Evolutionary conservation across 1,139 yeast genomes (phyloP).

Genomic region (Debaryomyces robertsiae): DNA sequence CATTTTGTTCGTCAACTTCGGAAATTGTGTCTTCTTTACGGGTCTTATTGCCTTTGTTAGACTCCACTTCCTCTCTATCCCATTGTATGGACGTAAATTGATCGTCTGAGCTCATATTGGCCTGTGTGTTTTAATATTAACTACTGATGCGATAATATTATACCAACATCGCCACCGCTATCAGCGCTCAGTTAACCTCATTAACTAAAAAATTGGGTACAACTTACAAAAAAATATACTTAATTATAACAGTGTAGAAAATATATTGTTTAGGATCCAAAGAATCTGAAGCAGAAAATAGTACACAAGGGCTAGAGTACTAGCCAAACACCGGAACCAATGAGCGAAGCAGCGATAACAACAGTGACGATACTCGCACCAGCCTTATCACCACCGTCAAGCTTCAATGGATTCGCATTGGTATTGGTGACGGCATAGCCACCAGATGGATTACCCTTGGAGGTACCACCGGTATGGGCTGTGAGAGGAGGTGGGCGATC

Average conservation of each 20-base stretch:
- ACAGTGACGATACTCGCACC: slow-evolving; percentile 91
- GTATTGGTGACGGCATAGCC: slow-evolving; percentile 50
- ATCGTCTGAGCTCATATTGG: slow-evolving; percentile 41
- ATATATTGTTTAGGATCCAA: too few species aligned
- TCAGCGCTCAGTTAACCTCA: slow-evolving; percentile 9
- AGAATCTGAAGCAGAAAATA: slow-evolving; percentile 2
- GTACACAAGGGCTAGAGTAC: slow-evolving; percentile 27
- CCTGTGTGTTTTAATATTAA: neutral
- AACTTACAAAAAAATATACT: too few species aligned
- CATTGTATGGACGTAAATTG: slow-evolving; percentile 61
- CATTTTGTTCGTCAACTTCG: slow-evolving; percentile 15
- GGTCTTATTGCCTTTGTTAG: slow-evolving; percentile 7
- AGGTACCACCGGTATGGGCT: slow-evolving; percentile 59
- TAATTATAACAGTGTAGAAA: neutral
- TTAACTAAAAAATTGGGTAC: neutral
- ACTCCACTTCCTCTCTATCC: slow-evolving; percentile 49
- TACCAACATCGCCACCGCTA: slow-evolving; percentile 12
- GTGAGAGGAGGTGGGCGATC: slow-evolving; percentile 62
- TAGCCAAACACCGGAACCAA: slow-evolving; percentile 76
- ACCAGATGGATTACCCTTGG: slow-evolving; percentile 60
- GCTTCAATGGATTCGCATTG: slow-evolving; percentile 46
- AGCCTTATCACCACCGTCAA: slow-evolving; percentile 69
- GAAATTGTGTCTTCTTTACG: slow-evolving; percentile 13
- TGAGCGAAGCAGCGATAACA: slow-evolving; percentile 62
- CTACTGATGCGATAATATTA: neutral